phyloP scores from a whole-genome alignment of 208 protist species.

The Leishmania mexicana region DNA sequence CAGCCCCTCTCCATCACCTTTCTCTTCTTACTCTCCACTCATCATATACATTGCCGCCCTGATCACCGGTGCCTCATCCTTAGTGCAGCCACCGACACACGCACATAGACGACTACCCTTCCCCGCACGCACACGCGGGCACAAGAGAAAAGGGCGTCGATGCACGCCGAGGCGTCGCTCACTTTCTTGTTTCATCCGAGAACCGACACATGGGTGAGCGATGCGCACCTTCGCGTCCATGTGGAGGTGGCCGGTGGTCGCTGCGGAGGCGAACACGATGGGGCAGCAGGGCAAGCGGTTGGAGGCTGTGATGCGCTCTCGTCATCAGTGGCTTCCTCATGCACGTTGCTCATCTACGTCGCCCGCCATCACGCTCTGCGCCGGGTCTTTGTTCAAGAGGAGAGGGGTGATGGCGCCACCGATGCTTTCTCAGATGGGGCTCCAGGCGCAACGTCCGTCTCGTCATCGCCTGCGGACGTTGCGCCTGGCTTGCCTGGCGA shows the following conservation, averaged over 20 bases:
- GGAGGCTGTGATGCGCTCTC: neutral
- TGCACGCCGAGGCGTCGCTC: conserved; percentile 18
- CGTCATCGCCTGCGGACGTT: neutral
- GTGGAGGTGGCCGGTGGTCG: neutral
- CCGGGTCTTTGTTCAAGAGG: conserved; percentile 9
- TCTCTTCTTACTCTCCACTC: neutral
- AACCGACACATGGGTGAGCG: conserved; percentile 4
- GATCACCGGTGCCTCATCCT: neutral
- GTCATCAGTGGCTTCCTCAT: neutral
- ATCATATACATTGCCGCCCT: neutral
- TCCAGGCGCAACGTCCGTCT: neutral
- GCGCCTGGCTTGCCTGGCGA: neutral
- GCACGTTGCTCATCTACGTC: conserved; percentile 19
- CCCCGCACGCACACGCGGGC: neutral
- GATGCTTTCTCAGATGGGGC: neutral
- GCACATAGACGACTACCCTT: neutral
- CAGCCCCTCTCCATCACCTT: neutral
- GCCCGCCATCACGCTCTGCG: conserved; percentile 11
- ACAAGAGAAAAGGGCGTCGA: neutral
- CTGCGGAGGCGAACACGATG: neutral
- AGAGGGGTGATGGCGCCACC: neutral
- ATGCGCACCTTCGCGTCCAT: conserved; percentile 13
- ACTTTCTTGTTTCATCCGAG: conserved; percentile 12
- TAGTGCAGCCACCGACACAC: neutral
- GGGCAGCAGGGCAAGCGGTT: neutral